Base-by-base conservation (phyloP, 805 yeast species). In the Yarrowia osloensis region DNA sequence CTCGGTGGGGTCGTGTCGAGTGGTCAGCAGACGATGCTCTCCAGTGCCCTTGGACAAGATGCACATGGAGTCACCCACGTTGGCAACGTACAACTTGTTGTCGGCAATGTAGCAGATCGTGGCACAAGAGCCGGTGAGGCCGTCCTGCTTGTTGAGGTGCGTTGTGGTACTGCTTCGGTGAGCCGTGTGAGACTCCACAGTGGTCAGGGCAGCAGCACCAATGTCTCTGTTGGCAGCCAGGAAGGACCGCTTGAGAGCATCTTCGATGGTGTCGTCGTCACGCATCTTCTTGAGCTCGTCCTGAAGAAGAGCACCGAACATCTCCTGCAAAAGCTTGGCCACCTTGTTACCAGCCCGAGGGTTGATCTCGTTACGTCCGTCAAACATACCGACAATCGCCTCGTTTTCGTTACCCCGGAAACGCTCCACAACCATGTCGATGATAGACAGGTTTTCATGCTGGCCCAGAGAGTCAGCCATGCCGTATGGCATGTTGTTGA, bases 11-110 rank as follows among this genome's bases (percentile, higher is more conserved):
- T 88, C 91, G 76, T 95, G 98, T 67, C 87, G 85, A 24, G 83
- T 85, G 1, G 97, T 89, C 47, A 95, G 79, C 4, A 85, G 79
- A n/a, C 81, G 79, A 74, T 85, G 88, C 59, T 91, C 94, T 33
- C 98, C 97, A 76, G 90, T 91, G 46, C 86, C 84, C 68, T 88
- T 84, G 8, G 96, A 87, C 62, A 94, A 75, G 61, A 95, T 81
- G 0, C 91, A 93, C 82, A 88, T 88, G 1, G 91, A 86, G 73
- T 95, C 98, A 73, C 99, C 99, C 66, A 91, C 85, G 70, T 93
- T 93, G 1, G 97, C 97, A 26, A 92, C 83, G 75, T 88, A 91
- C 24, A 92, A 75, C 66, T 80, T 82, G 65, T 84, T 84, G 21
- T 88, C 96, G 69, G 85, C 86, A 71, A 94, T 82, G 75, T 91